Evolutionary conservation across 2,329 filamentous ascomycete species (phyloP).

Genomic region (Calonectria pteridis): DNA sequence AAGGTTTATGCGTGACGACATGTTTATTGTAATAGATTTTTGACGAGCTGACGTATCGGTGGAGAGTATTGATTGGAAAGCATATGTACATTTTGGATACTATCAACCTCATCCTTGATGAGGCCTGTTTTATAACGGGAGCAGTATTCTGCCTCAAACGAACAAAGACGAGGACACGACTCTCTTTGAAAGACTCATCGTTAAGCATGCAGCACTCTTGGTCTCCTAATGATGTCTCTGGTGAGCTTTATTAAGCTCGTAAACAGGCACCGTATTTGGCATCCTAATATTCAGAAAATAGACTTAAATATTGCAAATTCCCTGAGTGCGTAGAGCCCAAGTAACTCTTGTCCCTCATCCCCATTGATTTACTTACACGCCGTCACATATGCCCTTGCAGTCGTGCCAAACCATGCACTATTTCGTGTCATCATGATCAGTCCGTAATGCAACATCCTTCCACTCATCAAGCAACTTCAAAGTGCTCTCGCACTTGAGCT

Average conservation of each 20-base stretch:
- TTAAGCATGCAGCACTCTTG: not conserved
- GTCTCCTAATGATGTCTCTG: not conserved
- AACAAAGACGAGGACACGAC: slow-evolving; percentile 7
- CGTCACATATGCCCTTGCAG: not conserved
- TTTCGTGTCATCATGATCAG: slow-evolving; percentile 33
- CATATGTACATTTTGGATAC: slow-evolving; percentile 35
- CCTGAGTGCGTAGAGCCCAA: not conserved
- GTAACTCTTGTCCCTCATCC: not conserved
- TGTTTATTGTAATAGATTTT: slow-evolving; percentile 45
- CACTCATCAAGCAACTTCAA: slow-evolving; percentile 62
- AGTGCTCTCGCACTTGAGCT: slow-evolving; percentile 57
- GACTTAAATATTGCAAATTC: not conserved
- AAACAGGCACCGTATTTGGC: not conserved
- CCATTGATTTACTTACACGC: not conserved
- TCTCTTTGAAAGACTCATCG: not conserved
- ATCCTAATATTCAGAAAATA: not conserved
- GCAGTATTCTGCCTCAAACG: not conserved
- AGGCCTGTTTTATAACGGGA: slow-evolving; percentile 1
- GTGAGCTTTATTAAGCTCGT: not conserved
- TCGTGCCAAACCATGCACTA: not conserved
- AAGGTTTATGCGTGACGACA: slow-evolving; percentile 32
- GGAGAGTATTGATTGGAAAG: slow-evolving; percentile 15
- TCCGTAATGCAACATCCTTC: slow-evolving; percentile 50
- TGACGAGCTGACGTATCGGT: slow-evolving; percentile 35
- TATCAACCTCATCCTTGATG: slow-evolving; percentile 6